Conservation (phyloP, 257 asterid species). For the Solanum raphanifolium region DNA sequence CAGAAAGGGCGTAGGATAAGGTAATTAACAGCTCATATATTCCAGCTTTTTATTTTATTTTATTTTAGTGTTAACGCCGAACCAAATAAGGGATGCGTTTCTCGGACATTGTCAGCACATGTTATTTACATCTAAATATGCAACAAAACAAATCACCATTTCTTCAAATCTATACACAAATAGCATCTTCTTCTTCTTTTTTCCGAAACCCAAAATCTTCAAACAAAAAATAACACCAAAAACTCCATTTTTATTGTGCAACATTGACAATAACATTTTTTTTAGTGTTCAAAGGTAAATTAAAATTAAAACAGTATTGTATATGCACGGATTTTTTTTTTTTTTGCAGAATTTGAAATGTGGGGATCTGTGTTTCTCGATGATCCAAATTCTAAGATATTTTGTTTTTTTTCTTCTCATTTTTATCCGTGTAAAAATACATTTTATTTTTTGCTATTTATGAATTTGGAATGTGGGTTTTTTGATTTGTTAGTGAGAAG, state of each 20-base stretch:
- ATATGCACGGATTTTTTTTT: constrained; percentile 13
- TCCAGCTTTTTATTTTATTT: constrained; percentile 5
- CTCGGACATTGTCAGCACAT: constrained; percentile 17
- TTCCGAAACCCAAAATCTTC: neutral
- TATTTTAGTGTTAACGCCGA: neutral
- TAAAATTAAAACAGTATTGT: neutral
- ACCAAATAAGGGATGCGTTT: neutral
- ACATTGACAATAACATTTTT: neutral
- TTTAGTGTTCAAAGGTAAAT: neutral
- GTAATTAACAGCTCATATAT: constrained; percentile 18
- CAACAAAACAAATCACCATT: constrained; percentile 4
- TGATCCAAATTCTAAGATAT: constrained; percentile 6
- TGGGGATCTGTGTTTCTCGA: constrained; percentile 58
- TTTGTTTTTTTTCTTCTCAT: neutral
- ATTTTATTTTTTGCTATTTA: neutral
- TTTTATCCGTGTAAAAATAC: neutral
- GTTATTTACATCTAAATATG: constrained; percentile 9
- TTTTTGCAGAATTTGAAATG: constrained; percentile 13
- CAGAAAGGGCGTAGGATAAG: constrained; percentile 2
- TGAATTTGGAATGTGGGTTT: neutral
- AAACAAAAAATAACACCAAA: neutral
- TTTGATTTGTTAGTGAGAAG: neutral
- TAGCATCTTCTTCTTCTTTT: neutral
- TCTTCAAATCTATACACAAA: constrained; percentile 10
- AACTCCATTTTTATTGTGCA: neutral